Evolutionary conservation across 768 basidiomycete genomes (phyloP), one percentile per base, ranked within the genome.

Genomic region (Collybia sp.): DNA sequence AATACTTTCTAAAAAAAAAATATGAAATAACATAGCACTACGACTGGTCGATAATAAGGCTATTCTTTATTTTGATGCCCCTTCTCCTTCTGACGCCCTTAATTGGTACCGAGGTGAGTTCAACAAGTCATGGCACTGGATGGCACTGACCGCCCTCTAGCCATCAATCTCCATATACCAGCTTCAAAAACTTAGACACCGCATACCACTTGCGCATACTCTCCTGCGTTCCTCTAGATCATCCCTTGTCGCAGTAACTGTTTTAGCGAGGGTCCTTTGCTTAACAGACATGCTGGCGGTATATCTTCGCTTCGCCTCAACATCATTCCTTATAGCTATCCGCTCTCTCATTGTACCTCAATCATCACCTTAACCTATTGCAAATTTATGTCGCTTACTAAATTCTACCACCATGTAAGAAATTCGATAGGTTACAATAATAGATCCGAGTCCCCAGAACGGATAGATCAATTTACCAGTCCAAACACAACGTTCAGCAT

Each of bases 41-140:
- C 88, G 91, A 30, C 75, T 93, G 48, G 92, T 93, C 35, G 91
- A 93, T 60, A 91, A 92, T 70, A 93, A 92, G 62, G 90, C 90
- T 12, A 88, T 93, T 46, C 68, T 93, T 37, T 93, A 93, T 61
- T 92, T 93, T 59, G 87, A 91, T 58, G 85, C 85, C 33, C 85
- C 87, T 16, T 81, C 87, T 6, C 80, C 88, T 16, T 89, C 88
- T 45, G 88, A 89, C 53, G 90, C 90, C 33, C 62, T 93, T 59
- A 91, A 83, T 54, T 93, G 90, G 90, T 93, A 84, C 73, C 79
- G 90, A 80, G 90, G 90, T 89, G 62, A 49, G 68, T 59, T 45
- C 20, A 39, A 2, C 2, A 33, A 2, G 41, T 31, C 19, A 16
- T 15, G 12, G 13, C 31, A 10, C 17, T 42, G 33, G 30, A 40